Percentiles rank a stretch among this genome's conserved stretches.
Evolutionary conservation across 1,284 basidiomycete genomes (phyloP).

Genomic region (Fomitopsis schrenkii): DNA sequence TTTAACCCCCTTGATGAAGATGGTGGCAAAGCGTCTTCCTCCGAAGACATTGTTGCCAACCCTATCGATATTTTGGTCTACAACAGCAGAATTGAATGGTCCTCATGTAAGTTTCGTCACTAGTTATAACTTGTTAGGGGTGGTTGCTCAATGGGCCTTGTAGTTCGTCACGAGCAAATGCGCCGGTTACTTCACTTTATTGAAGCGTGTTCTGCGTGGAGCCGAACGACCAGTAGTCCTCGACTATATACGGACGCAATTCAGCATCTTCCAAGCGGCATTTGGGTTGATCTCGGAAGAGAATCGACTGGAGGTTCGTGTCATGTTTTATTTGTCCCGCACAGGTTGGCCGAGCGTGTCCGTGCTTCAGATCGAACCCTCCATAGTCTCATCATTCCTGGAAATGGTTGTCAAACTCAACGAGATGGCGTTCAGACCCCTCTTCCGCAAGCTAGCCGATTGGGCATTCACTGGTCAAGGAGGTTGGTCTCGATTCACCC

Average conservation of each 20-base stretch:
- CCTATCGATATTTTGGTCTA: constrained; percentile 51
- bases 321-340: not conserved
- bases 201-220: constrained; percentile 62
- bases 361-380: constrained; percentile 45
- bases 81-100: constrained; percentile 25
- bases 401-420: constrained; percentile 93
- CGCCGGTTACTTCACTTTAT: constrained; percentile 62
- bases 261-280: constrained; percentile 80
- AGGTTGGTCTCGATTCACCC: constrained; percentile 33
- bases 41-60: constrained; percentile 65
- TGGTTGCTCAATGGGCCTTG: not conserved
- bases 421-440: constrained; percentile 87
- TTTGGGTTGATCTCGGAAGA: constrained; percentile 58
- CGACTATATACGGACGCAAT: constrained; percentile 69
- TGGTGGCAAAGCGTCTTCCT: constrained; percentile 66
- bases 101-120: constrained; percentile 32
- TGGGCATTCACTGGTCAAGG: constrained; percentile 80
- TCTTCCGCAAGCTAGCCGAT: constrained; percentile 91
- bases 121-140: not conserved
- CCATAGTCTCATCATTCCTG: constrained; percentile 72
- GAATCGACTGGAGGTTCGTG: constrained; percentile 18
- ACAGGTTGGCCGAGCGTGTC: not conserved
- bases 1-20: constrained; percentile 42
- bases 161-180: constrained; percentile 20
- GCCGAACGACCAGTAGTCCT: constrained; percentile 64